Percentiles rank a stretch among this genome's conserved stretches.
Conservation (phyloP, 306 rosid species). For the Medicago arabica region DNA sequence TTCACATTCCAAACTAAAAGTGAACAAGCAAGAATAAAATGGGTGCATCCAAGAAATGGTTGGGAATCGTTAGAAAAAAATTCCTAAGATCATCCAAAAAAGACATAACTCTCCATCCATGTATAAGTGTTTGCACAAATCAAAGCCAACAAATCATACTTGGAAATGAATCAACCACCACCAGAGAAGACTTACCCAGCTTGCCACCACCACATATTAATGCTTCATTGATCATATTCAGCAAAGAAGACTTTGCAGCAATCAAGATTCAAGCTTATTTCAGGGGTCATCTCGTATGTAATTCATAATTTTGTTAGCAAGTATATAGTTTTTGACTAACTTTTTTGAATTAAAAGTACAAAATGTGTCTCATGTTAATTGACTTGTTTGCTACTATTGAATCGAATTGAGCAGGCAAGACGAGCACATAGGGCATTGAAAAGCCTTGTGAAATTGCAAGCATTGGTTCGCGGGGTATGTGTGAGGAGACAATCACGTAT, state of each 20-base stretch:
- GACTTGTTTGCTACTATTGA: neutral
- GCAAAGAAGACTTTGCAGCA: conserved; percentile 60
- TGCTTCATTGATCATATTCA: neutral
- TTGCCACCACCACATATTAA: conserved; percentile 20
- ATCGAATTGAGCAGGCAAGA: conserved; percentile 64
- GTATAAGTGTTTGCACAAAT: conserved; percentile 39
- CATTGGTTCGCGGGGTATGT: conserved; percentile 72
- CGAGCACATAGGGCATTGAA: conserved; percentile 67
- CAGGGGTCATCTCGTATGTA: conserved; percentile 86
- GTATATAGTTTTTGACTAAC: neutral
- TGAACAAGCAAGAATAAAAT: conserved; percentile 22
- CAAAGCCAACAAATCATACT: conserved; percentile 37
- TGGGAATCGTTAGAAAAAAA: conserved; percentile 51
- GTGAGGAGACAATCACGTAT: conserved; percentile 73
- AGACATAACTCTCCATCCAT: conserved; percentile 46
- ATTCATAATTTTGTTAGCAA: neutral
- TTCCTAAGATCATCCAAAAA: conserved; percentile 47
- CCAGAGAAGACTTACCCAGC: neutral
- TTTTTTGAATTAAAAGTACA: neutral
- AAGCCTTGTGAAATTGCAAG: conserved; percentile 88
- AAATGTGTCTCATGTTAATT: neutral
- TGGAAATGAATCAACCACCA: conserved; percentile 31
- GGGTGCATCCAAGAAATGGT: conserved; percentile 59
- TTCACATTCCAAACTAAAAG: neutral
- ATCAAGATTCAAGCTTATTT: conserved; percentile 78